Evolutionary conservation across 768 basidiomycete species (phyloP), one percentile per base, ranked within the genome.

Genomic region (Cubamyces lactineus): DNA sequence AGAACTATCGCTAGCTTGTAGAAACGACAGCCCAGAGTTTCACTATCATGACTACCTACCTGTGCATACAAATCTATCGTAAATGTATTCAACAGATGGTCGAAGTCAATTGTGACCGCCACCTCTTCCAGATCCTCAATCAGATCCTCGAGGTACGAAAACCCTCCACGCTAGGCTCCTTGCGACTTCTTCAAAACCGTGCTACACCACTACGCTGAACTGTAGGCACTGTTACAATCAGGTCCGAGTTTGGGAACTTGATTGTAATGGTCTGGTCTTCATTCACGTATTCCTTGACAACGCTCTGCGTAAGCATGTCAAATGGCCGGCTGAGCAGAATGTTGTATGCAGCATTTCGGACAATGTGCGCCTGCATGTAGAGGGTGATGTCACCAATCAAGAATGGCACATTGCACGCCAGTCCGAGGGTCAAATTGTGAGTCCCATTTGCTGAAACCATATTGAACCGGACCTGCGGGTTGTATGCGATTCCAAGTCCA

Each of bases 181-280:
- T 7, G 4, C 7, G 28, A 7, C 28, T 7, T 28, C 51, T 39
- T 52, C 51, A 28, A 52, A 52, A 38, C 11, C 30, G 51, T 17
- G 30, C 39, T 17, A 24, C 39, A 41, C 68, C 41, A 26, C 63
- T 28, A 28, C 28, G 61, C 4, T 56, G 40, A 15, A 52, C 34
- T 12, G 67, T 64, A 11, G 43, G 57, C 16, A 55, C 52, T 28
- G 45, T 34, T 8, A 41, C 39, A 30, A 38, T 47, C 16, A 43
- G 34, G 43, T 43, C 57, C 19, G 61, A 53, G 53, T 59, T 64
- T 28, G 69, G 65, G 26, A 50, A 60, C 26, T 19, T 21, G 40
- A 60, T 60, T 6, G 50, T 52, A 16, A 60, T 60, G 23, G 59
- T 60, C 45, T 60, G 59, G 16, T 60, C 45, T 30, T 60, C 59